Conservation (phyloP, 1,139 yeast genomes). For the Suhomyces kunorum region DNA sequence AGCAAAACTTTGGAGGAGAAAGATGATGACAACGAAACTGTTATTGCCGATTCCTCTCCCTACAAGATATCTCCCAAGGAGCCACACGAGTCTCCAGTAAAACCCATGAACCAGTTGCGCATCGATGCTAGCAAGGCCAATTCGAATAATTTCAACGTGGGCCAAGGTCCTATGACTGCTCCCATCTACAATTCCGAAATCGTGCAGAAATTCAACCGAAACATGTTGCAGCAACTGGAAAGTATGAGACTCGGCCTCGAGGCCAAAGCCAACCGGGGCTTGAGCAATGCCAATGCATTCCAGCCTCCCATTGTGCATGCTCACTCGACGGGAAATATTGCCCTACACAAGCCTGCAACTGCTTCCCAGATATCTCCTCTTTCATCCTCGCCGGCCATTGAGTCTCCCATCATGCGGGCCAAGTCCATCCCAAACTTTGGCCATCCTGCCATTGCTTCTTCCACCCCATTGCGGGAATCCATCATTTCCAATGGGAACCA, state of each 20-base stretch:
- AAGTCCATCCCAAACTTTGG: slow-evolving; percentile 6
- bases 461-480: slow-evolving; percentile 11
- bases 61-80: slow-evolving; percentile 24
- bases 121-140: slow-evolving; percentile 24
- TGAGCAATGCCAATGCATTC: neutral
- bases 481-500: neutral
- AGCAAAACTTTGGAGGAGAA: slow-evolving; percentile 10
- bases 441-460: slow-evolving; percentile 5
- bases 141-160: slow-evolving; percentile 10
- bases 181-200: slow-evolving; percentile 35
- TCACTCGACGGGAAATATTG: slow-evolving; percentile 19
- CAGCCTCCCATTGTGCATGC: slow-evolving; percentile 16
- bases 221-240: slow-evolving; percentile 19
- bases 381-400: slow-evolving; percentile 5
- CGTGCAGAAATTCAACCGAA: slow-evolving; percentile 20
- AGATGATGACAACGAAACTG: slow-evolving; percentile 45
- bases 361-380: slow-evolving; percentile 8
- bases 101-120: slow-evolving; percentile 15
- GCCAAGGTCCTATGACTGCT: slow-evolving; percentile 39
- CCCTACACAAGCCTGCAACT: slow-evolving; percentile 10
- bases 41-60: slow-evolving; percentile 45
- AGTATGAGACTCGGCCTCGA: slow-evolving; percentile 6
- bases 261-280: too few species aligned
- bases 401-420: slow-evolving; percentile 8
- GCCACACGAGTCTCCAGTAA: slow-evolving; percentile 15